phyloP scores from a whole-genome alignment of 495 filamentous ascomycete species.

The Niebla homalea region DNA sequence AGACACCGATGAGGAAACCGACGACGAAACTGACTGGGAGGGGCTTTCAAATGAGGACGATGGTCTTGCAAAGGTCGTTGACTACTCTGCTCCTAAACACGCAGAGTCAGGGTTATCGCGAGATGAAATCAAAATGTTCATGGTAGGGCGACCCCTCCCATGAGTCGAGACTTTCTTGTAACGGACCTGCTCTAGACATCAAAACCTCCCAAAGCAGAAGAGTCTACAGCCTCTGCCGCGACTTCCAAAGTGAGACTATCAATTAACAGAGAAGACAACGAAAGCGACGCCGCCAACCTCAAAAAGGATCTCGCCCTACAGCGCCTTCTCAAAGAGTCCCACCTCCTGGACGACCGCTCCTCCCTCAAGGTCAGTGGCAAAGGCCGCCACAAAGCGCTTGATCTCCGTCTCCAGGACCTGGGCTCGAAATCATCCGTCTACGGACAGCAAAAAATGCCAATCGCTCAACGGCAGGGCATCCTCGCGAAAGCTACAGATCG shows the following conservation, averaged over 20 bases:
- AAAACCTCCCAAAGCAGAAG: conserved; percentile 38
- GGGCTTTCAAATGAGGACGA: conserved; percentile 44
- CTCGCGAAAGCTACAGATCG: conserved; percentile 43
- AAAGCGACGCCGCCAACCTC: conserved; percentile 47
- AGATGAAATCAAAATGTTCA: conserved; percentile 62
- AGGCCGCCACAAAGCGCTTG: conserved; percentile 60
- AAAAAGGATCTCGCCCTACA: conserved; percentile 91
- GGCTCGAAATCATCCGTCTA: conserved; percentile 65
- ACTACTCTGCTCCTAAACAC: conserved; percentile 37
- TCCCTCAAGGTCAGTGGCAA: conserved; percentile 50
- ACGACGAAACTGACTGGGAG: conserved; percentile 44
- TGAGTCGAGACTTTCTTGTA: background rate
- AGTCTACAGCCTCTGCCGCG: conserved; percentile 19
- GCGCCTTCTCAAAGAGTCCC: conserved; percentile 78
- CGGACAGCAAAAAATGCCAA: conserved; percentile 70
- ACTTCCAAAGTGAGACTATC: conserved; percentile 23
- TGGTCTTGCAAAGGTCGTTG: conserved; percentile 45
- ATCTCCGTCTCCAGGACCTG: conserved; percentile 66
- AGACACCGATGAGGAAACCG: conserved; percentile 12
- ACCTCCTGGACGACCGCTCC: conserved; percentile 60
- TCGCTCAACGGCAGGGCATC: conserved; percentile 68
- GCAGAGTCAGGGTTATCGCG: conserved; percentile 40
- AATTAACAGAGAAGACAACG: conserved; percentile 35
- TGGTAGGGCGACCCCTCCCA: conserved; percentile 36
- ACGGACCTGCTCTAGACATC: conserved; percentile 20